Base-by-base conservation (phyloP, 176 grass and related monocot species). In the Chrysopogon serrulatus region DNA sequence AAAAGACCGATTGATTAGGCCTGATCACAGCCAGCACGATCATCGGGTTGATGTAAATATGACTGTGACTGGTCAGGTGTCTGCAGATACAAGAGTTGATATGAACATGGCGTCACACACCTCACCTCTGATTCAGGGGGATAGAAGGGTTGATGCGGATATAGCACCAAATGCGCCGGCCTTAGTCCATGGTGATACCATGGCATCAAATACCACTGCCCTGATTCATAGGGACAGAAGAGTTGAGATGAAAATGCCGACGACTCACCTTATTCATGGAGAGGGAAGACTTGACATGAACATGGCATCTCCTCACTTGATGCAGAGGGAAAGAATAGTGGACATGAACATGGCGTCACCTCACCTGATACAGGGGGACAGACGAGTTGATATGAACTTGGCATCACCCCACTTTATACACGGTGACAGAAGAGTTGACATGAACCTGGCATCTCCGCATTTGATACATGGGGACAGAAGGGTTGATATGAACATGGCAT, bases 31-130 rank as follows among this genome's bases (percentile, higher is more conserved):
- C 33, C 80, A 87, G 32, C 80, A 87, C 35, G 84, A 87, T 53
- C 84, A 84, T 36, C 84, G 74, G 37, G 68, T 90, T 63, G 84
- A 90, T 84, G 89, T 90, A 84, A 90, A 90, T 73, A 87, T 87
- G 89, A 24, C 84, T 42, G 76, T 84, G 16, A 83, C 75, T 75
- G 80, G 75, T 80, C 75, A 78, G 11, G 19, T 83, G 26, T 40
- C 61, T 1, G 24, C 67, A 74, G 83, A 92, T 56, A 89, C 69
- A 36, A 64, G 69, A 86, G 83, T 92, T 30, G 90, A 92, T 80
- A 76, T 86, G 79, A 89, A 92, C 70, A 90, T 87, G 68, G 32
- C 75, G 44, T 87, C 89, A 80, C 83, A 75, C 40, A 39, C 68
- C 39, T 73, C 88, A 83, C 17, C 73, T 32, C 28, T 79, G 68